phyloP scores from a whole-genome alignment of 2,329 filamentous ascomycete genomes.

The Alternaria sp. region DNA sequence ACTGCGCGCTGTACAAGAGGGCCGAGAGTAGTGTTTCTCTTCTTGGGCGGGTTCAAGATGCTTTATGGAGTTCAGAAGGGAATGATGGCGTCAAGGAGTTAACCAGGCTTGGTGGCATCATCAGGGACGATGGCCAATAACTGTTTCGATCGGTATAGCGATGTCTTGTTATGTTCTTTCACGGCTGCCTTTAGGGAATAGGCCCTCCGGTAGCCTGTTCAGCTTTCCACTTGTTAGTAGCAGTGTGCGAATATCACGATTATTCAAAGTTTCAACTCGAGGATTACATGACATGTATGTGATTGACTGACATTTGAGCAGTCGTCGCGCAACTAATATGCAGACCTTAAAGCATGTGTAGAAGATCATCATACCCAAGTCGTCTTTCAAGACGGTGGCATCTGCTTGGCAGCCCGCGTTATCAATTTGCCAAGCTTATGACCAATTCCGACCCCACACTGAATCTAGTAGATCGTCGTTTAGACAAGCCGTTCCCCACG shows the following conservation, averaged over 20 bases:
- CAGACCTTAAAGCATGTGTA: neutral
- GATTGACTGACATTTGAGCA: neutral
- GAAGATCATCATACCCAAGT: neutral
- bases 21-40: conserved; percentile 35
- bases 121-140: conserved; percentile 8
- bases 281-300: neutral
- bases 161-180: conserved; percentile 12
- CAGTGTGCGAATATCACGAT: conserved; percentile 21
- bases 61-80: conserved; percentile 21
- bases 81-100: conserved; percentile 24
- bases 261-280: conserved; percentile 9
- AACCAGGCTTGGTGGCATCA: neutral
- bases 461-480: conserved; percentile 12
- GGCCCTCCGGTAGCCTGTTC: conserved; percentile 12
- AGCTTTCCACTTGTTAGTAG: conserved; percentile 13
- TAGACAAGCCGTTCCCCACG: conserved; percentile 34
- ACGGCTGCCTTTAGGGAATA: conserved; percentile 13
- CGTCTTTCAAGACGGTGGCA: neutral
- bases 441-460: conserved; percentile 37
- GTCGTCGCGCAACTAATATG: neutral
- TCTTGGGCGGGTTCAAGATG: neutral
- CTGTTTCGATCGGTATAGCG: conserved; percentile 14
- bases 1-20: conserved; percentile 49
- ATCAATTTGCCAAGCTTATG: conserved; percentile 31
- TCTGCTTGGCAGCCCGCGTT: conserved; percentile 11